A percentile compares a stretch with the other conserved stretches of the same genome.
These are phyloP conservation scores for Sistotremastrum suecicum DNA, from an alignment of 768 basidiomycete genomes.

Conservation along the genomic window DNA sequence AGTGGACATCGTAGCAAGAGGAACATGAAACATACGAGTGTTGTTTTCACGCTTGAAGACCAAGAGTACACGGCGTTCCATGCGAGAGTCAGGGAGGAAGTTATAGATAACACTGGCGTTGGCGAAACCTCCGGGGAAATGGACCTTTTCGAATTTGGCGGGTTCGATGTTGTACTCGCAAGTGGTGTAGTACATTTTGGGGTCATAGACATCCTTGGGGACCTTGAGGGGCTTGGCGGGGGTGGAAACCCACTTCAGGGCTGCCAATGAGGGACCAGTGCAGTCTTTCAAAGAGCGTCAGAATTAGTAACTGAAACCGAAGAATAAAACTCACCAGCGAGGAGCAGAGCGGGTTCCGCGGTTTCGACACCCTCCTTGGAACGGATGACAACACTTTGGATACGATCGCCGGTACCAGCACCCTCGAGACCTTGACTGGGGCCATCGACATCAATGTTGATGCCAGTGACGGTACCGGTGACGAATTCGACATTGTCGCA, in stretches of 20 bases:
- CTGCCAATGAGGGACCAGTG: conserved; percentile 16
- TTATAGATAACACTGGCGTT: conserved; percentile 7
- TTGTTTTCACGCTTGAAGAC: conserved; percentile 8
- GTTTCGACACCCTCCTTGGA: conserved; percentile 6
- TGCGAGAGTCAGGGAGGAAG: conserved; percentile 5
- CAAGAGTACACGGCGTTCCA: conserved; percentile 7
- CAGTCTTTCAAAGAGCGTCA: conserved; percentile 13
- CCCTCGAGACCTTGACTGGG: not conserved
- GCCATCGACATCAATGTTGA: conserved; percentile 8
- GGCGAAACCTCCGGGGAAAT: conserved; percentile 9
- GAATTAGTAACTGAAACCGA: not conserved
- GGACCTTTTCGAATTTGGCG: conserved; percentile 6
- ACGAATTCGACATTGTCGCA: conserved; percentile 13
- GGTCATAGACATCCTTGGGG: conserved; percentile 13
- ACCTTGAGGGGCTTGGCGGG: conserved; percentile 8
- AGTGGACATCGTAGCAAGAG: not conserved
- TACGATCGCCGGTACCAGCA: not conserved
- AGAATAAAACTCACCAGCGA: conserved; percentile 8
- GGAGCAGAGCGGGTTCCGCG: conserved; percentile 10
- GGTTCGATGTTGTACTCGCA: conserved; percentile 8
- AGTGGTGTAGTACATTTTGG: conserved; percentile 12
- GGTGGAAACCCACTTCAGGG: conserved; percentile 14
- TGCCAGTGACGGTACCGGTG: conserved; percentile 16
- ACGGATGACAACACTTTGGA: conserved; percentile 10
- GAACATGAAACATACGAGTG: conserved; percentile 4